Percentiles rank a stretch among this genome's conserved stretches.
Conservation (phyloP, 306 rosid genomes). For the Acacia melanoxylon region DNA sequence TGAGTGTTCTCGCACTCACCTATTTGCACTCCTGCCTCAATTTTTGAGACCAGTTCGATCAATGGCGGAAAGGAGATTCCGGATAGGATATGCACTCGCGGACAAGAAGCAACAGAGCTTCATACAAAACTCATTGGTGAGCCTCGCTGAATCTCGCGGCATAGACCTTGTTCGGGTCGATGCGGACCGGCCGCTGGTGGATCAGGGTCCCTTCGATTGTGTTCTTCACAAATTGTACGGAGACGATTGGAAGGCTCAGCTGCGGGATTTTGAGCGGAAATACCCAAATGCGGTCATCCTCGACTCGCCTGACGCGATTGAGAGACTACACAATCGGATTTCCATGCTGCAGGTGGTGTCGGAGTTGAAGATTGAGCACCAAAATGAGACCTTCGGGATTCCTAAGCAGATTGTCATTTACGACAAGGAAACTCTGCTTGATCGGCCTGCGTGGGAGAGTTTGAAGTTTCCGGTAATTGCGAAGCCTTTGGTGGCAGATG, state of each 20-base stretch:
- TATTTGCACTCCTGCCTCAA: not conserved
- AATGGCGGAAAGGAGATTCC: constrained; percentile 65
- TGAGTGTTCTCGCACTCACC: constrained; percentile 34
- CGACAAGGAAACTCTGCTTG: constrained; percentile 55
- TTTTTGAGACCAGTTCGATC: not conserved
- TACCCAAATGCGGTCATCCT: constrained; percentile 56
- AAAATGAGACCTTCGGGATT: constrained; percentile 55
- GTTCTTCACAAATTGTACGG: constrained; percentile 69
- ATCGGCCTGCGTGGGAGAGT: constrained; percentile 48
- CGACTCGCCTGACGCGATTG: constrained; percentile 62
- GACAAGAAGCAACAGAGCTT: constrained; percentile 65
- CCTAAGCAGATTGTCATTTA: constrained; percentile 68
- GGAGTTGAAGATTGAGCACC: constrained; percentile 46
- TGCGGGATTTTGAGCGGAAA: constrained; percentile 37
- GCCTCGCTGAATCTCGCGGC: constrained; percentile 53
- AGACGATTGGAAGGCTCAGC: constrained; percentile 49
- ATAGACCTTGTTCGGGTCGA: constrained; percentile 58
- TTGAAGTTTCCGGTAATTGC: constrained; percentile 64
- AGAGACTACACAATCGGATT: constrained; percentile 64
- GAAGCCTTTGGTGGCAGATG: constrained; percentile 68
- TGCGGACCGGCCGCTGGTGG: constrained; percentile 34
- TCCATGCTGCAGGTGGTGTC: constrained; percentile 72
- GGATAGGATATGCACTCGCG: constrained; percentile 59
- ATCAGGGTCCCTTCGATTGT: constrained; percentile 65
- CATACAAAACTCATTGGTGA: constrained; percentile 52